phyloP scores from a whole-genome alignment of 2,329 filamentous ascomycete genomes.

The Herpomyces periplanetae region DNA sequence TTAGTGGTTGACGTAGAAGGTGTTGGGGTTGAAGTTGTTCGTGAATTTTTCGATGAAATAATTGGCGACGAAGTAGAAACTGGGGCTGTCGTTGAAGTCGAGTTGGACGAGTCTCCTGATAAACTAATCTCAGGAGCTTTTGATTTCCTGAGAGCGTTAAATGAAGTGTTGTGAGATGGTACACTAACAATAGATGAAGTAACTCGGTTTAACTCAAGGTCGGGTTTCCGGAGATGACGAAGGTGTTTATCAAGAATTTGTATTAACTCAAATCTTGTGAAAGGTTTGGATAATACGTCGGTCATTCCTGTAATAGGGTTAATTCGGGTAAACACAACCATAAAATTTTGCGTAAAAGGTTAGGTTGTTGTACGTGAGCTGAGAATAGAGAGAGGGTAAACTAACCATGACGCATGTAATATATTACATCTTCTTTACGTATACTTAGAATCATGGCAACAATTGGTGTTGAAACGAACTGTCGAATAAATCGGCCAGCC shows the following conservation, averaged over 20 bases:
- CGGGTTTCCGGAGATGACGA: constrained; percentile 32
- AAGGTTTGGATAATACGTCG: constrained; percentile 80
- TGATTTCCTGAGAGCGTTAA: too few species aligned
- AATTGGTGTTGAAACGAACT: constrained; percentile 51
- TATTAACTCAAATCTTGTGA: constrained; percentile 53
- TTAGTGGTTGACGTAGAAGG: too few species aligned
- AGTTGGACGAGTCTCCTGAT: too few species aligned
- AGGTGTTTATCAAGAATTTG: constrained; percentile 63
- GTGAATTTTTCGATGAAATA: too few species aligned
- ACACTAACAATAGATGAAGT: too few species aligned
- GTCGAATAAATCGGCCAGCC: constrained; percentile 62
- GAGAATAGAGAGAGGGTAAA: constrained; percentile 2
- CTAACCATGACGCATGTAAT: constrained; percentile 86
- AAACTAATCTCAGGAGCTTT: too few species aligned
- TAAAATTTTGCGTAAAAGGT: constrained; percentile 2
- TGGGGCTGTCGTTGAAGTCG: too few species aligned
- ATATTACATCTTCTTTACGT: constrained; percentile 69
- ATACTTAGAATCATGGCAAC: constrained; percentile 98
- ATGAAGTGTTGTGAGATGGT: too few species aligned
- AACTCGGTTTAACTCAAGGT: constrained; percentile 5
- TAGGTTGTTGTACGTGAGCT: constrained; percentile 1
- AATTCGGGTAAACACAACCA: constrained; percentile 4
- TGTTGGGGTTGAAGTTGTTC: too few species aligned
- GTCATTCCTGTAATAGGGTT: constrained; percentile 34
- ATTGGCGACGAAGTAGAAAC: too few species aligned